Percentiles rank a stretch among this genome's conserved stretches.
Evolutionary conservation across 1,139 yeast genomes (phyloP).

Genomic region (Geotrichum aggregatum): DNA sequence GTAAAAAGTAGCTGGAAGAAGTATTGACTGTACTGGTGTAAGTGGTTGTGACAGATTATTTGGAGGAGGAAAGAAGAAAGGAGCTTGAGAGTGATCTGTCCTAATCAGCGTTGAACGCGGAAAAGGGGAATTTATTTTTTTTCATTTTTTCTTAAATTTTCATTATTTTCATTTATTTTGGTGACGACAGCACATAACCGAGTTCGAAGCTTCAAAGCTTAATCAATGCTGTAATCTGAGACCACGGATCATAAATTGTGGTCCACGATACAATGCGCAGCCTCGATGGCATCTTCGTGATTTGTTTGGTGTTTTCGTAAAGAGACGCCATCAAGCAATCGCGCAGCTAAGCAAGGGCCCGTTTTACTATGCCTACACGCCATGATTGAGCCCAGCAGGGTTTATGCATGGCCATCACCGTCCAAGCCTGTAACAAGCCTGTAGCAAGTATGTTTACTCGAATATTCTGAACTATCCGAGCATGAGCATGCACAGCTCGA

Average conservation of each 20-base stretch:
- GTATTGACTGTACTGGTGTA: not conserved
- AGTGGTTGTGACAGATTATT: not conserved
- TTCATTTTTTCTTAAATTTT: not conserved
- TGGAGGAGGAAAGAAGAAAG: slow-evolving; percentile 3
- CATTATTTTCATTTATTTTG: not conserved
- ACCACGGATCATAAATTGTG: not conserved
- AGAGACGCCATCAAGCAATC: no score
- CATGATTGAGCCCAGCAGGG: no score
- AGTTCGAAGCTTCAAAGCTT: not conserved
- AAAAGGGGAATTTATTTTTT: slow-evolving; percentile 2
- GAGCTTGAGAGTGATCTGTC: not conserved
- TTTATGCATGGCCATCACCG: no score
- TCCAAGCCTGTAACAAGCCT: no score
- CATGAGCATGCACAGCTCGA: not conserved
- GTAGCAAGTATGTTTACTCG: no score
- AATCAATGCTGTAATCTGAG: not conserved
- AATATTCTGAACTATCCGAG: not conserved
- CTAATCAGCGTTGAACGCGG: not conserved
- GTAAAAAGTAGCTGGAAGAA: not conserved
- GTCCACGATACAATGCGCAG: no score
- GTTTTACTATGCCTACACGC: not conserved
- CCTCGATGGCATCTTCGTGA: no score
- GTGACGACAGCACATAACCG: slow-evolving; percentile 7
- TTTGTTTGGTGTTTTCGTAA: no score
- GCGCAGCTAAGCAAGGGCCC: no score